phyloP scores from a whole-genome alignment of 2,329 filamentous ascomycete genomes.

The Aspergillus pseudoviridinutans region DNA sequence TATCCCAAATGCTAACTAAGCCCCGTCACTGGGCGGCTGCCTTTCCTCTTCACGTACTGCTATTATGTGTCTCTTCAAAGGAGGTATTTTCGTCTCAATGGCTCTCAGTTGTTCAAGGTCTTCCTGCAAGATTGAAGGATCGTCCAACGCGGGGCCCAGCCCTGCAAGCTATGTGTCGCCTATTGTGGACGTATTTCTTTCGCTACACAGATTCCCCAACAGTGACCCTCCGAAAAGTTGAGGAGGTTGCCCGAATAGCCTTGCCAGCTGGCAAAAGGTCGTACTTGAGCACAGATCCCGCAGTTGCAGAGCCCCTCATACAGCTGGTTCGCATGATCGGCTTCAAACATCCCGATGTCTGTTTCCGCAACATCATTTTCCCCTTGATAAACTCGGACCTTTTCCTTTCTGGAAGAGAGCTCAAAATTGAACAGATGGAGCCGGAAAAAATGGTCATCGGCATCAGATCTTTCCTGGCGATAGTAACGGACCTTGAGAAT shows the following conservation, averaged over 20 bases:
- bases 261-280: slow-evolving; percentile 76
- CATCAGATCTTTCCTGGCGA: slow-evolving; percentile 86
- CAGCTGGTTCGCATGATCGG: slow-evolving; percentile 93
- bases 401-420: slow-evolving; percentile 71
- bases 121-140: slow-evolving; percentile 82
- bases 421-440: slow-evolving; percentile 87
- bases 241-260: slow-evolving; percentile 82
- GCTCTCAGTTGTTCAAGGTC: slow-evolving; percentile 72
- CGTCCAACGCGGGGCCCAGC: slow-evolving; percentile 72
- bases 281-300: slow-evolving; percentile 74
- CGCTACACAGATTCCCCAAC: slow-evolving; percentile 69
- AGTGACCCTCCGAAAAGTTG: slow-evolving; percentile 70
- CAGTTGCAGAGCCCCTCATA: slow-evolving; percentile 84
- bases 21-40: slow-evolving; percentile 87
- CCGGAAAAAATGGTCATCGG: slow-evolving; percentile 97
- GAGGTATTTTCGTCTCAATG: slow-evolving; percentile 84
- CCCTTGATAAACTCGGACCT: slow-evolving; percentile 88
- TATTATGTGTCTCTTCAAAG: slow-evolving; percentile 81
- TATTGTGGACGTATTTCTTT: slow-evolving; percentile 94
- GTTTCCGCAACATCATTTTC: slow-evolving; percentile 89
- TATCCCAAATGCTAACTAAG: slow-evolving; percentile 83
- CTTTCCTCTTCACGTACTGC: slow-evolving; percentile 80
- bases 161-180: slow-evolving; percentile 80
- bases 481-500: slow-evolving; percentile 89
- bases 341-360: slow-evolving; percentile 88